Conservation (phyloP, 1,284 basidiomycete genomes). For the Serendipita sp. region DNA sequence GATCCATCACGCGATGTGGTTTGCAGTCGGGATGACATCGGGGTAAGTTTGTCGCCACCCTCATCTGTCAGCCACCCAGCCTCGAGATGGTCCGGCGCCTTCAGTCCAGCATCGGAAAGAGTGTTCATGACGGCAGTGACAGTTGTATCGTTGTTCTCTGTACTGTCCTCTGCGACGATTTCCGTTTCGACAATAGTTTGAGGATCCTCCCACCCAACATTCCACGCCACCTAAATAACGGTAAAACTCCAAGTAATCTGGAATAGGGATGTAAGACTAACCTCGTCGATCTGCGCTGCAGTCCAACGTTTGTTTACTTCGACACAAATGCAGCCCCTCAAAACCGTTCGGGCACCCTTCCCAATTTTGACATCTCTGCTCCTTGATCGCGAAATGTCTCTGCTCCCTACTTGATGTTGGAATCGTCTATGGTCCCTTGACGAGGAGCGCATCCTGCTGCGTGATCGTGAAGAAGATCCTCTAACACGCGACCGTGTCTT, state of each 20-base stretch:
- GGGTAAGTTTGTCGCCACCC: neutral
- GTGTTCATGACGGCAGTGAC: neutral
- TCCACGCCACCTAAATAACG: neutral
- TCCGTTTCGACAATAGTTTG: neutral
- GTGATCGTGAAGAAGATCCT: neutral
- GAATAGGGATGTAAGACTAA: neutral
- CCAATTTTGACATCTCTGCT: conserved; percentile 1
- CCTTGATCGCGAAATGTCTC: neutral
- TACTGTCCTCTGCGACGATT: neutral
- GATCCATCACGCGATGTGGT: neutral
- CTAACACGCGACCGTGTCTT: neutral
- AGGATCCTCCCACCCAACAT: neutral
- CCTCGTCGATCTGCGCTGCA: conserved; percentile 2
- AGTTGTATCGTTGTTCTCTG: neutral
- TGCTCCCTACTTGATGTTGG: neutral
- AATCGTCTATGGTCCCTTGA: neutral
- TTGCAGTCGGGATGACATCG: neutral
- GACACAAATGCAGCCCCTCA: conserved; percentile 1
- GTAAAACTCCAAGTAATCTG: neutral
- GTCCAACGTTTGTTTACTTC: conserved; percentile 5
- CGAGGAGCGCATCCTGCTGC: neutral
- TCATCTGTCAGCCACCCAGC: neutral
- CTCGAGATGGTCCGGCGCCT: neutral
- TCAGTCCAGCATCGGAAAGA: too few species aligned
- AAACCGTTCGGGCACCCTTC: neutral